Percentiles rank a stretch among this genome's conserved stretches.
These are phyloP conservation scores for Penicillium sp. DNA, from an alignment of 2,329 filamentous ascomycete species.

Conservation along the genomic window DNA sequence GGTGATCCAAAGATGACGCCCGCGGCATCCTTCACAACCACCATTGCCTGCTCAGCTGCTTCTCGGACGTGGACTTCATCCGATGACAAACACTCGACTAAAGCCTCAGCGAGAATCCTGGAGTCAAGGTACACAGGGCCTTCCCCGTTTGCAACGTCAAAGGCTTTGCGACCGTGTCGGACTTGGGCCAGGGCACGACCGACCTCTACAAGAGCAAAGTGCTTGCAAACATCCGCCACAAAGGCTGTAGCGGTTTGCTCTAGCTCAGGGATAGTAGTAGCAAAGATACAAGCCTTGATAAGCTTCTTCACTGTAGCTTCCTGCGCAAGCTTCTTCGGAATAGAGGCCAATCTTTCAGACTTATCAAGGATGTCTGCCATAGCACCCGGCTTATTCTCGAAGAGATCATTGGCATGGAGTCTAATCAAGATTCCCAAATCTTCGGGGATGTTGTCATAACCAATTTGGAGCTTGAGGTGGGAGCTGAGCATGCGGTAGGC, in stretches of 20 bases:
- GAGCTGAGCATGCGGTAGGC: constrained; percentile 83
- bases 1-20: constrained; percentile 75
- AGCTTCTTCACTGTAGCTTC: constrained; percentile 80
- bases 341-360: constrained; percentile 77
- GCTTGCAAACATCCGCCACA: constrained; percentile 76
- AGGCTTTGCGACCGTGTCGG: constrained; percentile 73
- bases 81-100: constrained; percentile 85
- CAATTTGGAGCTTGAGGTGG: constrained; percentile 87
- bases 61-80: constrained; percentile 78
- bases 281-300: constrained; percentile 83
- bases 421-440: constrained; percentile 82
- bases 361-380: constrained; percentile 67
- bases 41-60: constrained; percentile 74
- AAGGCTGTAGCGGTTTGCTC: constrained; percentile 73
- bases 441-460: constrained; percentile 82
- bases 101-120: constrained; percentile 81
- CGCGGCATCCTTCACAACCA: constrained; percentile 74
- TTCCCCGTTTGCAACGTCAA: constrained; percentile 82
- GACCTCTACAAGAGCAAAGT: constrained; percentile 88
- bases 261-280: constrained; percentile 77
- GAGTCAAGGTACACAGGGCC: constrained; percentile 84
- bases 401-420: constrained; percentile 83
- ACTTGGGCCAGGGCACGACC: constrained; percentile 78
- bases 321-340: constrained; percentile 81
- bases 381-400: constrained; percentile 70